Evolutionary conservation across 2,329 filamentous ascomycete species (phyloP), one percentile per base, ranked within the genome.

Genomic region (Diaporthe sp.): DNA sequence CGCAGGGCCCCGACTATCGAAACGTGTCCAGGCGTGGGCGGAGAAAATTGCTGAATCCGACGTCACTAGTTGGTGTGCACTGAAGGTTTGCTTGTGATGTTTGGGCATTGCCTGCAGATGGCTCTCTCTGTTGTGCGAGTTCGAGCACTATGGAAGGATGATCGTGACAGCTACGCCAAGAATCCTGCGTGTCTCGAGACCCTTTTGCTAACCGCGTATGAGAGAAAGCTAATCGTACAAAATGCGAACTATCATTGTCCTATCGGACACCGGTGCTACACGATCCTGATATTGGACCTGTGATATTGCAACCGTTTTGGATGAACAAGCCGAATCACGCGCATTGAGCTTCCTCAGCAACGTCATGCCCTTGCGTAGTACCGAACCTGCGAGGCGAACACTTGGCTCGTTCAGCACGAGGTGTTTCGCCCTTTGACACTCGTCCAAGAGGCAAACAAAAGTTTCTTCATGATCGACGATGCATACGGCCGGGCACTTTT

Each of bases 281-380:
- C 34, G 53, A 55, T 12, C 9, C 2, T 55, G 37, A 53, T 69
- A 55, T 53, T 55, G 31, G 49, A 69, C 31, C n/a, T 28, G 34
- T 69, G 46, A 69, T 55, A 55, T 69, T 69, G 49, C 65, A 69
- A 69, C 31, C 65, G 34, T 55, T 55, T 55, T 42, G 65, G 65
- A 69, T 28, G 65, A 69, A 69, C 46, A 6, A 53, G 46, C 4
- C 62, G 46, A 51, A 53, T 68, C 46, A 37, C 19, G 62, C 22
- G 46, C 46, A 68, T 42, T 9, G 34, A n/a, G 17, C 15, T 28
- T 22, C 3, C 46, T 37, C 25, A n/a, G 31, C 65, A 51, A 42
- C 22, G n/a, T 49, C 34, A 42, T 22, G 31, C 46, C 13, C 3
- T n/a, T 19, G 31, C 31, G 39, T 22, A 28, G 34, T 31, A 53